Evolutionary conservation across 2,329 filamentous ascomycete species (phyloP), one percentile per base, ranked within the genome.

Genomic region (Fusarium haematococcum): DNA sequence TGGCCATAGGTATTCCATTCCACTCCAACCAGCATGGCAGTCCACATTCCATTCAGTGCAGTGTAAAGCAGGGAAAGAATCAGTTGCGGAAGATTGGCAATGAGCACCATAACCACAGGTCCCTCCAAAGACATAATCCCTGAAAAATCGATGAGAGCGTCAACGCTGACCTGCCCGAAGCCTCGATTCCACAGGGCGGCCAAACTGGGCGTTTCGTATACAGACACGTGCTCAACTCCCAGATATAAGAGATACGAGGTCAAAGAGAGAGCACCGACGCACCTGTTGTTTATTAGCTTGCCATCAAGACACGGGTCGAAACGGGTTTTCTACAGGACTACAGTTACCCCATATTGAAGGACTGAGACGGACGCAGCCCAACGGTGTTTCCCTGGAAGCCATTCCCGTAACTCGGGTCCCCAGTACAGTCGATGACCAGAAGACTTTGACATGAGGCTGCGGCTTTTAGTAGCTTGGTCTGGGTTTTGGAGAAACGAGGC

Each of bases 11-110:
- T 62, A 30, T 62, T 62, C 59, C 59, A 62, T 9, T 50, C 59
- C 8, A 25, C 30, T 18, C 41, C 41, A 20, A 62, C 59, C 1
- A 62, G 6, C 43, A 62, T 62, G 6, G 59, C 43, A 14, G 59
- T 62, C 59, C 59, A 62, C 43, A 52, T 62, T 4, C 59, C 59
- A 20, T 62, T 62, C 8, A 62, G 18, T 2, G 59, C 59, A 9
- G 43, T 25, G n/a, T 62, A 62, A 11, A 62, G 41, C 5, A 50
- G 20, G 3, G 59, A 62, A 23, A 62, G 27, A 20, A 62, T 50
- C 16, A 62, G n/a, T 23, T 62, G 59, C 14, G 59, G 59, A 16
- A 50, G 33, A 33, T 62, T 62, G 20, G 59, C 32, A n/a, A 62
- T 11, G 5, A 62, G 43, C 7, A 50, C 43, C 59, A 62, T 62